Evolutionary conservation across 2,329 filamentous ascomycete species (phyloP).

Genomic region (Zarea fungicola): DNA sequence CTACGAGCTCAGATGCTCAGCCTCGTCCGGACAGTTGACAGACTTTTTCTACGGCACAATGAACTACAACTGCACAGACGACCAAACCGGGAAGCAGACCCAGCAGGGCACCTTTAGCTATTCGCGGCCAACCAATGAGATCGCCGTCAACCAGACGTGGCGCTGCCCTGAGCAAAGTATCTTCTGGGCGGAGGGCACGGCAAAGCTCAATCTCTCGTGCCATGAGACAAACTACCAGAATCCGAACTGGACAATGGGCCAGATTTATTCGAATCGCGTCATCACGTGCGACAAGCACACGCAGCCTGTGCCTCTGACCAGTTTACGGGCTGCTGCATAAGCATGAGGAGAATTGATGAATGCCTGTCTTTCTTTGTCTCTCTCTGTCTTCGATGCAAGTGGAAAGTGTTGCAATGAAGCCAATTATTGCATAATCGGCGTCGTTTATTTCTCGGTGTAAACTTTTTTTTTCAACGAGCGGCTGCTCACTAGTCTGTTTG

Average conservation of each 20-base stretch:
- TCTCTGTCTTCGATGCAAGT: too few relatives aligned
- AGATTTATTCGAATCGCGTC: slow-evolving; percentile 27
- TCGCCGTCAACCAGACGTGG: slow-evolving; percentile 47
- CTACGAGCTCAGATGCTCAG: slow-evolving; percentile 34
- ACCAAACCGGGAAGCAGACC: slow-evolving; percentile 22
- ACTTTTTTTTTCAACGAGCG: too few relatives aligned
- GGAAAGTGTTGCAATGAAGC: too few relatives aligned
- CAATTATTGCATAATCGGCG: too few relatives aligned
- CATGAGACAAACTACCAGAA: slow-evolving; percentile 24
- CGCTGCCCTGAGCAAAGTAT: slow-evolving; percentile 34
- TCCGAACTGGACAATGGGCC: slow-evolving; percentile 25
- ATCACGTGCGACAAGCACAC: slow-evolving; percentile 25
- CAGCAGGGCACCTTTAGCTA: slow-evolving; percentile 38
- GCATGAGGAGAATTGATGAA: too few relatives aligned
- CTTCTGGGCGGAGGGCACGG: slow-evolving; percentile 25
- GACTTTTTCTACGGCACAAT: slow-evolving; percentile 48
- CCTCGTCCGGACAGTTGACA: slow-evolving; percentile 34
- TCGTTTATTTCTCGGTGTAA: too few relatives aligned
- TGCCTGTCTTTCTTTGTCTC: too few relatives aligned
- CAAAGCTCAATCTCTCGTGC: slow-evolving; percentile 26
- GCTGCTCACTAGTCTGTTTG: slow-evolving; percentile 4
- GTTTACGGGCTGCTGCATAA: slow-evolving; percentile 24
- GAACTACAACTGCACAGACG: slow-evolving; percentile 39
- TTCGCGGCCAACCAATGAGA: slow-evolving; percentile 27
- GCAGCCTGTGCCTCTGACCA: slow-evolving; percentile 21